These are phyloP conservation scores for Lablab purpureus DNA, from an alignment of 306 rosid genomes.

Conservation along the genomic window DNA sequence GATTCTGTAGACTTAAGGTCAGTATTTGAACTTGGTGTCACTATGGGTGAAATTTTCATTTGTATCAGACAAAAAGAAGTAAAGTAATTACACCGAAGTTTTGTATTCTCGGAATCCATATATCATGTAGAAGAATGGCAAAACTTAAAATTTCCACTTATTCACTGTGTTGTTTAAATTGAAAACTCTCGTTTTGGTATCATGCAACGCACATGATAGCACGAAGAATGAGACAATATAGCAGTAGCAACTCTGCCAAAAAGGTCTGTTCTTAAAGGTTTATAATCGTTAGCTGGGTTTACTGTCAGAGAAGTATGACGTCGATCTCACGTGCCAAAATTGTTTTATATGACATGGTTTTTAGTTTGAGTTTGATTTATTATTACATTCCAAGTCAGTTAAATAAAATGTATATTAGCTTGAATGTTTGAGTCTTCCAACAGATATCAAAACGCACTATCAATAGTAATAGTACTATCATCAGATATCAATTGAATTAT, in stretches of 20 bases:
- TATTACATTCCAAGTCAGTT: background rate
- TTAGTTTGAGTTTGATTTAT: background rate
- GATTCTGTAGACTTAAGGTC: background rate
- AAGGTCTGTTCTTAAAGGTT: background rate
- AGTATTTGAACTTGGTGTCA: background rate
- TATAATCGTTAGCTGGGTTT: background rate
- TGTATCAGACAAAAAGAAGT: background rate
- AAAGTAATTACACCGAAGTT: background rate
- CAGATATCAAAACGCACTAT: background rate
- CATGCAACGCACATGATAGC: conserved; percentile 1
- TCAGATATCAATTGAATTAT: background rate
- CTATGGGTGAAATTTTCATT: background rate
- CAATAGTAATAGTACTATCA: background rate
- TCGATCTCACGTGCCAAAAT: background rate
- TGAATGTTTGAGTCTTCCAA: background rate
- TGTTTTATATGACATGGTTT: background rate
- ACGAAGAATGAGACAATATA: background rate
- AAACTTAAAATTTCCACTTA: background rate
- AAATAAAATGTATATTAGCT: background rate
- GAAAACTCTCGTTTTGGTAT: background rate
- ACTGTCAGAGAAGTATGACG: background rate
- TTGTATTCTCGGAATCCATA: background rate
- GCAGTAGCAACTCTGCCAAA: background rate
- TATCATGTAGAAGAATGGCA: background rate
- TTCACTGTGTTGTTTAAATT: background rate